Evolutionary conservation across 176 grass and related monocot species (phyloP).

Genomic region (Carex kokanica): DNA sequence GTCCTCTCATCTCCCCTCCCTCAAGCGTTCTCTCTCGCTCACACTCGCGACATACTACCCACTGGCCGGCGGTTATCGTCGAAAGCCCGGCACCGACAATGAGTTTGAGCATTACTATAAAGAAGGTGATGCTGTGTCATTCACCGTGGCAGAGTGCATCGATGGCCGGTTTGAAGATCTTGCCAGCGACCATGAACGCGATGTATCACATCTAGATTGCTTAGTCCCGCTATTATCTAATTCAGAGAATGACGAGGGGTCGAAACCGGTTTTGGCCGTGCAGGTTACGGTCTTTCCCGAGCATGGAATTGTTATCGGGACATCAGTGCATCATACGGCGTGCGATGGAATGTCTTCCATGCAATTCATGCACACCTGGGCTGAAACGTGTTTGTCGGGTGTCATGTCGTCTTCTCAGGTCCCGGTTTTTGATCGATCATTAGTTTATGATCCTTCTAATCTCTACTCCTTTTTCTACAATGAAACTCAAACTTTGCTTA

Average conservation of each 20-base stretch:
- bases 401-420: neutral
- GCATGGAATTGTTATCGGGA: slow-evolving; percentile 23
- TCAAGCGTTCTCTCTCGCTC: slow-evolving; percentile 25
- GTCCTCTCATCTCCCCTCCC: slow-evolving; percentile 6
- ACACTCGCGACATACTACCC: slow-evolving; percentile 22
- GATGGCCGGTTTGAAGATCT: neutral
- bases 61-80: slow-evolving; percentile 10
- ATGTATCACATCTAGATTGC: neutral
- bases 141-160: neutral
- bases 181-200: neutral
- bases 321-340: slow-evolving; percentile 17
- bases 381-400: slow-evolving; percentile 21
- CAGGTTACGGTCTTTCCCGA: slow-evolving; percentile 24
- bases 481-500: slow-evolving; percentile 23
- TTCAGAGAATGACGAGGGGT: neutral
- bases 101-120: slow-evolving; percentile 12
- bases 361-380: slow-evolving; percentile 53
- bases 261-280: slow-evolving; percentile 2
- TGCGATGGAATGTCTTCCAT: slow-evolving; percentile 26
- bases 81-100: neutral
- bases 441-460: slow-evolving; percentile 34
- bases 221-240: neutral
- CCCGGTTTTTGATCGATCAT: neutral
- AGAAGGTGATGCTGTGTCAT: slow-evolving; percentile 8
- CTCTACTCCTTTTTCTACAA: slow-evolving; percentile 16